Evolutionary conservation across 2,329 filamentous ascomycete species (phyloP), one percentile per base, ranked within the genome.

Genomic region (Aspergillus flavus): DNA sequence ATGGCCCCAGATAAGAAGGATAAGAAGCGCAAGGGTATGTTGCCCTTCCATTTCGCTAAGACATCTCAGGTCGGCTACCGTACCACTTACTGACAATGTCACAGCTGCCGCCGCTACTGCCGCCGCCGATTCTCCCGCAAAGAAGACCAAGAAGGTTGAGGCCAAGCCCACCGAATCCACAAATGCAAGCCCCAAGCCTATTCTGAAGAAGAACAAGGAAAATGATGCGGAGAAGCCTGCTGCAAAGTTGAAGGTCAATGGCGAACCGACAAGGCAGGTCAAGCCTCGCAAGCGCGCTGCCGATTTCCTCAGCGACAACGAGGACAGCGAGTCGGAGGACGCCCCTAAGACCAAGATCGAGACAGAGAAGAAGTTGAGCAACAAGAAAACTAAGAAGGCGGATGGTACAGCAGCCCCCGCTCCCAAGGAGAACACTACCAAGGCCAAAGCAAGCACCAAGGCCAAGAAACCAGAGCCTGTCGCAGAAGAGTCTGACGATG

Each of bases 111-210:
- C 77, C 69, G 76, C 79, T 36, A 72, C 76, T 58, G 74, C 75
- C 55, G 77, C 73, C 59, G 76, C 74, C 64, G 83, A 85, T 58
- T 69, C 78, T 28, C 85, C 85, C 46, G 84, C 85, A 12, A 83
- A 83, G 62, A 91, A 90, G 73, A 87, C 87, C 30, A 90, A 90
- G 73, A 81, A 81, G 68, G 76, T 73, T 66, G 74, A 76, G 57
- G 68, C 70, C 61, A 79, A 78, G 66, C 54, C 71, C 58, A 61
- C 69, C 54, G 69, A 78, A 57, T 43, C 67, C 46, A 58, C 72
- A 48, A 69, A 76, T 43, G 68, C 73, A 34, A 50, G 69, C 30
- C 69, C 75, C 41, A 76, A 78, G 68, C 67, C 76, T 6, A 71
- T 70, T 59, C 56, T 73, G 63, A 78, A 79, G 63, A 76, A 73